phyloP scores from a whole-genome alignment of 371 early-diverging fungal species.

The Apophysomyces variabilis region DNA sequence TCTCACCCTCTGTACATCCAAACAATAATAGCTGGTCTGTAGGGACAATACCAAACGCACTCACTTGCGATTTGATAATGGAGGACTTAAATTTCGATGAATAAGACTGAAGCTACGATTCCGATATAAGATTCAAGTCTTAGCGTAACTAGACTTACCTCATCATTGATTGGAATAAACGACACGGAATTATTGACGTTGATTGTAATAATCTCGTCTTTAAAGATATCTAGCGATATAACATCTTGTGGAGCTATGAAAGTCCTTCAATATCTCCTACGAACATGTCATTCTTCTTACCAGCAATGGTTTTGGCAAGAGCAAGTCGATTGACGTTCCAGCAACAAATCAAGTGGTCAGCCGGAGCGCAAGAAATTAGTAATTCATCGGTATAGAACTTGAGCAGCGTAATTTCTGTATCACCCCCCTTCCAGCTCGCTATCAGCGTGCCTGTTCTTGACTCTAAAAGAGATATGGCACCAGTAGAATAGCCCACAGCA shows the following conservation, averaged over 20 bases:
- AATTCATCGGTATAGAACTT: slow-evolving; percentile 66
- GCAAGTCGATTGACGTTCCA: slow-evolving; percentile 63
- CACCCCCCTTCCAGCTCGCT: slow-evolving; percentile 68
- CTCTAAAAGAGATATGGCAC: slow-evolving; percentile 62
- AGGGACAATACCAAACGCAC: slow-evolving; percentile 60
- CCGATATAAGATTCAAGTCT: background rate
- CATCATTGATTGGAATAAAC: slow-evolving; percentile 70
- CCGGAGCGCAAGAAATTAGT: slow-evolving; percentile 64
- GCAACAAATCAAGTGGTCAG: slow-evolving; percentile 67
- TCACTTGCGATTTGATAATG: slow-evolving; percentile 67
- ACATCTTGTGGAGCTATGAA: slow-evolving; percentile 45
- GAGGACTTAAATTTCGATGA: slow-evolving; percentile 70
- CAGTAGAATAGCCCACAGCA: slow-evolving; percentile 64
- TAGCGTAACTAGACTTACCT: slow-evolving; percentile 46
- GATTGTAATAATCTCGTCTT: slow-evolving; percentile 68
- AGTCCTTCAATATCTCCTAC: slow-evolving; percentile 11
- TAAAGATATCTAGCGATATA: slow-evolving; percentile 57
- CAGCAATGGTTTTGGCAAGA: slow-evolving; percentile 63
- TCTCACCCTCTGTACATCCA: slow-evolving; percentile 68
- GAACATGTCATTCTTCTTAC: slow-evolving; percentile 24
- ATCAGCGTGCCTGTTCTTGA: slow-evolving; percentile 66
- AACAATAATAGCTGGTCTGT: slow-evolving; percentile 65
- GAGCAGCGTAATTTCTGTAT: slow-evolving; percentile 63
- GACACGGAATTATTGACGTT: slow-evolving; percentile 67
- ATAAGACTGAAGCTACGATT: slow-evolving; percentile 60